A percentile compares a stretch with the other conserved stretches of the same genome.
phyloP scores from a whole-genome alignment of 2,329 filamentous ascomycete species.

The Cercospora nicotianae region DNA sequence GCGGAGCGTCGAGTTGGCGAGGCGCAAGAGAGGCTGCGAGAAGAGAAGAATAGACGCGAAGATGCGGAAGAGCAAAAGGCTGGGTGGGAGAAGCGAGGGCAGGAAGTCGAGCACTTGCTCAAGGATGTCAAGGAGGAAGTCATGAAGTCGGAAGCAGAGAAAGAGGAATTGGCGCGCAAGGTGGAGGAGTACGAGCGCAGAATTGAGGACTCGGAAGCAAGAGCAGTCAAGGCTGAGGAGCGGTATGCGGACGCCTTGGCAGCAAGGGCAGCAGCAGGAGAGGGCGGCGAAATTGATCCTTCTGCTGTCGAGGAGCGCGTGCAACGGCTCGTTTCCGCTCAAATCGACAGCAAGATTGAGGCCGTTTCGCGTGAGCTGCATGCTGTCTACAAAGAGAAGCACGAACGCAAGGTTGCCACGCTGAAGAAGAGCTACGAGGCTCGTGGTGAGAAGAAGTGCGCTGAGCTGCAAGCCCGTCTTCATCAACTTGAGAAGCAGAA shows the following conservation, averaged over 20 bases:
- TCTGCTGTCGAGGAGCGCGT: conserved; percentile 47
- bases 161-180: conserved; percentile 73
- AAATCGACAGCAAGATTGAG: conserved; percentile 90
- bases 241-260: conserved; percentile 63
- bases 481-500: conserved; percentile 71
- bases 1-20: conserved; percentile 90
- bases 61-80: conserved; percentile 72
- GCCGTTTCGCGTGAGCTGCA: conserved; percentile 75
- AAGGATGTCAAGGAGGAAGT: conserved; percentile 81
- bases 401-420: conserved; percentile 91
- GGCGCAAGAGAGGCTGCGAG: conserved; percentile 77
- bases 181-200: conserved; percentile 75
- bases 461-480: conserved; percentile 71
- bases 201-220: conserved; percentile 70
- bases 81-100: conserved; percentile 79
- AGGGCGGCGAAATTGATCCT: conserved; percentile 29
- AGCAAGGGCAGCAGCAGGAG: conserved; percentile 31
- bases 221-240: conserved; percentile 67
- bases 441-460: conserved; percentile 84
- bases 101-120: conserved; percentile 81
- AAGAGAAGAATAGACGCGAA: conserved; percentile 70
- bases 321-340: conserved; percentile 52
- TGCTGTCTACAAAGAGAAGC: conserved; percentile 91
- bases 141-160: conserved; percentile 72
- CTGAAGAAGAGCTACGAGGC: conserved; percentile 79